Base-by-base conservation (phyloP, 768 basidiomycete genomes). In the Collybia sp. region DNA sequence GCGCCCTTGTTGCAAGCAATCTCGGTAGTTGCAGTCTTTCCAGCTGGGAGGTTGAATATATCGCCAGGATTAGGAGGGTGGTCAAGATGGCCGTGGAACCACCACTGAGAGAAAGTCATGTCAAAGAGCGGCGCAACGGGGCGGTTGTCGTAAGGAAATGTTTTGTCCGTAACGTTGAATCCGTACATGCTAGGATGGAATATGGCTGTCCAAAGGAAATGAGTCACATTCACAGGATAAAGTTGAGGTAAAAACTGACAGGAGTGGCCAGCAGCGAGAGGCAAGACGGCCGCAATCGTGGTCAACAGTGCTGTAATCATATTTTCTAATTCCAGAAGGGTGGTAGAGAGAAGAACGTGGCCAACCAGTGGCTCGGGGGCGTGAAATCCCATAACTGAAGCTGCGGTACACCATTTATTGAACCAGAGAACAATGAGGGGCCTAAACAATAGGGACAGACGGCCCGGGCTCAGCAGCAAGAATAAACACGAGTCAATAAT, bases 21-120 rank as follows among this genome's bases (percentile, higher is more conserved):
- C 56, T 86, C 73, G 3, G 71, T 55, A 2, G 74, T 82, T 31
- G 70, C 78, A 8, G 62, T 64, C 48, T 76, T 54, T 30, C 84
- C 84, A 0, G 76, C 84, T 0, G 79, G 78, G 25, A 86, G 73
- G 33, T 76, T 67, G 53, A 84, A 80, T 54, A 80, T 58, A 59
- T 83, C 79, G 1, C 69, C 69, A 0, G 63, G 53, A 56, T 80
- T 70, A 1, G 85, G 84, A 0, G 84, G 83, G 46, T 72, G 60
- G 47, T 60, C 65, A 40, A 84, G 74, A 57, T 83, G 82, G 42
- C 66, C 65, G 54, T 85, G 81, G 61, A 84, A 82, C 84, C 83
- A 70, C 82, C 82, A 65, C 52, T 69, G 52, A 60, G 72, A 49
- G 69, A 83, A 83, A 62, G 79, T 71, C 73, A 60, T 50, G 55